Conservation (phyloP, 257 asterid genomes). For the Gardenia jasminoides region DNA sequence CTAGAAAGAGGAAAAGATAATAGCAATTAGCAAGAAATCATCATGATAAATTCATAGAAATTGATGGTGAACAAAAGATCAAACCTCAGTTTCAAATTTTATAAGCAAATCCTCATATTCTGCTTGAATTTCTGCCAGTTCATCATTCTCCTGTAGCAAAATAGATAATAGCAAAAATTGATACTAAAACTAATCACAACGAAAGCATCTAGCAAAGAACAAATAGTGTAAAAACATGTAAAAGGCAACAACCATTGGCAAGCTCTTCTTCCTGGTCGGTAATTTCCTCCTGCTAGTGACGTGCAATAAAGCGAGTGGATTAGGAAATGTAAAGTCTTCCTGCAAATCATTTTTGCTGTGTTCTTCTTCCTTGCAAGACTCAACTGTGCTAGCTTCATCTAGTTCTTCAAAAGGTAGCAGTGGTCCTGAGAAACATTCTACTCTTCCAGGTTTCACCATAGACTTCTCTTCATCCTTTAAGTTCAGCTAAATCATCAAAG, state of each 20-base stretch:
- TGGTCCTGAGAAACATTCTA: conserved; percentile 37
- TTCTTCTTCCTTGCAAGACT: conserved; percentile 39
- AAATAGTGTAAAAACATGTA: not conserved
- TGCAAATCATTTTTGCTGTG: conserved; percentile 27
- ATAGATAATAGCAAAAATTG: conserved; percentile 11
- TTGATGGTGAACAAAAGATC: conserved; percentile 34
- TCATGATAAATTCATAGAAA: conserved; percentile 12
- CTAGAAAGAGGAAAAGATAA: conserved; percentile 37
- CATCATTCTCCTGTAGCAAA: conserved; percentile 57
- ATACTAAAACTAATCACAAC: not conserved
- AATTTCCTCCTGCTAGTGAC: conserved; percentile 85
- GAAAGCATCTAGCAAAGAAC: not conserved
- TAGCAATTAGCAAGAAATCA: conserved; percentile 14
- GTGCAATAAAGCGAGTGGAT: conserved; percentile 64
- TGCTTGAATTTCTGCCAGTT: conserved; percentile 44
- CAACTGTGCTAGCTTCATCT: conserved; percentile 40
- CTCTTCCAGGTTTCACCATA: conserved; percentile 44
- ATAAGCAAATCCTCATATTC: conserved; percentile 68
- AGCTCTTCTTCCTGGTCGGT: conserved; percentile 58
- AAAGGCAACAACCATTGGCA: conserved; percentile 42
- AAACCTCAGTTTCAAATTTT: conserved; percentile 74
- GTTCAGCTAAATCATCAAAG: conserved; percentile 48
- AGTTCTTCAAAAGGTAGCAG: conserved; percentile 78
- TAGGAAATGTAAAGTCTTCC: conserved; percentile 59
- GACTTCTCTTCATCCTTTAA: conserved; percentile 41